Evolutionary conservation across 306 rosid species (phyloP), one percentile per base, ranked within the genome.

Genomic region (Notholithocarpus densiflorus): DNA sequence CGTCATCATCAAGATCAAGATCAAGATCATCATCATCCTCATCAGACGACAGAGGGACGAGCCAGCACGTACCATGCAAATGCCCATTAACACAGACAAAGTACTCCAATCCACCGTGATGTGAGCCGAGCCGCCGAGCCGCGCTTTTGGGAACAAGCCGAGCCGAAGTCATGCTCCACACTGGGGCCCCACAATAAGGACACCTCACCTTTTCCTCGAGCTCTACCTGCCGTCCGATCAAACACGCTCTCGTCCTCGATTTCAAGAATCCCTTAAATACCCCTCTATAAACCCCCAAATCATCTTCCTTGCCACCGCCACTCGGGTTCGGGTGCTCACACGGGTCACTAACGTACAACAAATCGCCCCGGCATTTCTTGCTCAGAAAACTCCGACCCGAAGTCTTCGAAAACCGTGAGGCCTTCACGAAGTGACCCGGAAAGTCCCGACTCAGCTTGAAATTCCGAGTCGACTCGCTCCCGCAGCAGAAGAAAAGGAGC

Each of bases 151-250:
- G 90, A 0, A 90, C 75, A n/a, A 90, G 86, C 85, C 84, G 37
- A 59, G 93, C 93, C 31, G 85, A 13, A 11, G 86, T 84, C 93
- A 90, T 90, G 80, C 91, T 90, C 93, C 93, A 90, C 17, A 86
- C 90, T 5, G 85, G 87, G 3, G 91, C 82, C 56, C 86, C 88
- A 68, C 93, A 90, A 32, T 88, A 90, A 1, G 91, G 90, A 64
- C 94, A 90, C 51, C 77, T 77, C 29, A 82, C 82, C 4, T 26
- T 64, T 64, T 84, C 86, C 62, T 90, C 91, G 6, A 88, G 82
- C 60, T 55, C 79, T 61, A 83, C 86, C 43, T 64, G 84, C 69
- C 87, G 82, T 59, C 80, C 43, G 59, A 90, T 76, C 85, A 90
- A 71, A 26, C 83, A 84, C n/a, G 82, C 91, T 56, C 87, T 74